These are phyloP conservation scores for Delonix regia DNA, from an alignment of 306 rosid genomes.

Conservation along the genomic window DNA sequence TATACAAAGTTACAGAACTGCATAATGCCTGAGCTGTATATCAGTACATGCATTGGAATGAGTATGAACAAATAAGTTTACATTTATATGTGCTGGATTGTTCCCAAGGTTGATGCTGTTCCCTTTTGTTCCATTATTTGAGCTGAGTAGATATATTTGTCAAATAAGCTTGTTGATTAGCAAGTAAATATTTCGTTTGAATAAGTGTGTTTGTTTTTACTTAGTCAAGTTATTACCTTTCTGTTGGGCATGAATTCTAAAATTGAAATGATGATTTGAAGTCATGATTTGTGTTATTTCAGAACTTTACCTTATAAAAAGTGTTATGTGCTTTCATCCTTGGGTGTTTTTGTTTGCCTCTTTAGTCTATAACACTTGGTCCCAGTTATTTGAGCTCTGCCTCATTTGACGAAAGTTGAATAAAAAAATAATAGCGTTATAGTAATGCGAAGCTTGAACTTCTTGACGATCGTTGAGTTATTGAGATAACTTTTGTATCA, in stretches of 20 bases:
- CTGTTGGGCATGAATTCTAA: background rate
- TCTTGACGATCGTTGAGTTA: slow-evolving; percentile 9
- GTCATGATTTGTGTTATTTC: background rate
- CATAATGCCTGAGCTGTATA: background rate
- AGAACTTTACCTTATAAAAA: background rate
- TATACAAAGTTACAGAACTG: background rate
- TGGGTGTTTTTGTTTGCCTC: background rate
- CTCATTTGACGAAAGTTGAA: too few species aligned
- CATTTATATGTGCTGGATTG: background rate
- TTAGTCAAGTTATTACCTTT: background rate
- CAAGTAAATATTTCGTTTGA: background rate
- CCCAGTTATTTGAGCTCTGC: background rate
- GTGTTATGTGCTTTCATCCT: background rate
- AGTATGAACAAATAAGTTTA: background rate
- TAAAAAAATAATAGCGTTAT: too few species aligned
- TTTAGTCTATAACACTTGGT: background rate
- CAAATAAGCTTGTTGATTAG: background rate
- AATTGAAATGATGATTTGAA: background rate
- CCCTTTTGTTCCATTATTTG: background rate
- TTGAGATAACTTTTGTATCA: slow-evolving; percentile 27
- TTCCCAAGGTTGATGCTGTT: background rate
- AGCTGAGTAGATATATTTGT: background rate
- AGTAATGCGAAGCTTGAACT: too few species aligned
- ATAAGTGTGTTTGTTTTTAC: slow-evolving; percentile 1
- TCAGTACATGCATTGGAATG: background rate